A percentile compares a stretch with the other conserved stretches of the same genome.
Evolutionary conservation across 768 basidiomycete genomes (phyloP).

Genomic region (Collybiopsis confluens): DNA sequence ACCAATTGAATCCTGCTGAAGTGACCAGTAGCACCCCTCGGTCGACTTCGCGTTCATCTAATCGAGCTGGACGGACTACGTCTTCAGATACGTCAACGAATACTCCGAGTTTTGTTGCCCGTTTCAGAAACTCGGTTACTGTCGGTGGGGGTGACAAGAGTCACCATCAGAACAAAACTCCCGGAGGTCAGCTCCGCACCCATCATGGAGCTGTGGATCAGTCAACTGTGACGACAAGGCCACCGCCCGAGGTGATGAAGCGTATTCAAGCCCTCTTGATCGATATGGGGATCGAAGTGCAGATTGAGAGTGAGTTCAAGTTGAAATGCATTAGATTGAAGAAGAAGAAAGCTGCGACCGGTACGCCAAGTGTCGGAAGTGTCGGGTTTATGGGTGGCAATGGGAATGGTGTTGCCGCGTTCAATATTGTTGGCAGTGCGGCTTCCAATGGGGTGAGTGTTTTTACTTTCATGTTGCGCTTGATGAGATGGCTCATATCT

Average conservation of each 20-base stretch:
- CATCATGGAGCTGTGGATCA: slow-evolving; percentile 94
- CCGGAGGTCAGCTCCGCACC: slow-evolving; percentile 59
- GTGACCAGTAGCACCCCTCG: slow-evolving; percentile 2
- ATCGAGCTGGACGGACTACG: slow-evolving; percentile 40
- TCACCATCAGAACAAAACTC: slow-evolving; percentile 23
- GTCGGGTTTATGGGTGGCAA: slow-evolving; percentile 41
- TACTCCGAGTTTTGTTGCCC: slow-evolving; percentile 40
- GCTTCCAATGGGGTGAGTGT: slow-evolving; percentile 80
- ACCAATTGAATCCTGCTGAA: slow-evolving; percentile 17
- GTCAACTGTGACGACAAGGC: slow-evolving; percentile 77
- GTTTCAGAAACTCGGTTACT: slow-evolving; percentile 48
- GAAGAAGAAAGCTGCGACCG: slow-evolving; percentile 44
- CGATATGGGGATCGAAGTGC: slow-evolving; percentile 88
- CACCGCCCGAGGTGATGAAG: slow-evolving; percentile 84
- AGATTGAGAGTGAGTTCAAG: slow-evolving; percentile 87
- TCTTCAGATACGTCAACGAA: slow-evolving; percentile 41
- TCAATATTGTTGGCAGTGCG: slow-evolving; percentile 76
- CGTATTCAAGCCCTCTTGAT: slow-evolving; percentile 78
- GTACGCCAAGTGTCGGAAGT: slow-evolving; percentile 24
- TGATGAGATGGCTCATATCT: background rate
- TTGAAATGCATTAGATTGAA: slow-evolving; percentile 80
- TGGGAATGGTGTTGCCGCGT: slow-evolving; percentile 55
- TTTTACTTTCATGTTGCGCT: background rate
- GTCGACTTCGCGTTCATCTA: slow-evolving; percentile 17
- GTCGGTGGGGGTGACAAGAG: slow-evolving; percentile 31